Conservation (phyloP, 2,329 filamentous ascomycete species). For the Exophiala spinifera region DNA sequence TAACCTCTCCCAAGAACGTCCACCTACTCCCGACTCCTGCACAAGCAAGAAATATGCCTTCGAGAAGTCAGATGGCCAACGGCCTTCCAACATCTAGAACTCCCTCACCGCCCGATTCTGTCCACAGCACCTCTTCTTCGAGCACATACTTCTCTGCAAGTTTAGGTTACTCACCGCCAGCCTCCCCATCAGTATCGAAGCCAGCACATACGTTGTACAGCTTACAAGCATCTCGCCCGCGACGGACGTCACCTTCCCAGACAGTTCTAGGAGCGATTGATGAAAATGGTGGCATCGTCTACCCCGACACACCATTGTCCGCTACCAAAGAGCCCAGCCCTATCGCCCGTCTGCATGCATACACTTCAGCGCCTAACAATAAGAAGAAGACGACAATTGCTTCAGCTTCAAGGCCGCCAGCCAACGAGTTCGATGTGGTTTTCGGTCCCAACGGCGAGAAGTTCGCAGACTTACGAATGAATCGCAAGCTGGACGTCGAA, state of each 20-base stretch:
- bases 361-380: conserved; percentile 9
- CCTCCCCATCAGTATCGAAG: conserved; percentile 1
- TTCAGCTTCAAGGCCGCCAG: conserved; percentile 1
- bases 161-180: conserved; percentile 7
- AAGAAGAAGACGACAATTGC: conserved; percentile 16
- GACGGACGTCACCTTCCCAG: conserved; percentile 15
- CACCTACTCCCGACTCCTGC: not conserved
- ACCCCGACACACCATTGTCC: conserved; percentile 14
- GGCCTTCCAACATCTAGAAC: conserved; percentile 10
- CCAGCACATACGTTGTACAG: conserved; percentile 14
- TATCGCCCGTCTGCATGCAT: conserved; percentile 19
- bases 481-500: conserved; percentile 9
- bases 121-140: conserved; percentile 14
- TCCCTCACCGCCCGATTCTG: conserved; percentile 17
- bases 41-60: conserved; percentile 7
- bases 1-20: not conserved
- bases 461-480: conserved; percentile 20
- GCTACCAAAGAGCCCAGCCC: conserved; percentile 13
- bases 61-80: conserved; percentile 1
- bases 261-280: conserved; percentile 22
- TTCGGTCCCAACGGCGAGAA: conserved; percentile 20
- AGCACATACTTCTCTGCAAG: conserved; percentile 12
- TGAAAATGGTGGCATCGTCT: conserved; percentile 18
- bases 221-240: not conserved
- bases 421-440: conserved; percentile 13